Conservation (phyloP, 139 green algal species). For the Chlamydomonas sp. region DNA sequence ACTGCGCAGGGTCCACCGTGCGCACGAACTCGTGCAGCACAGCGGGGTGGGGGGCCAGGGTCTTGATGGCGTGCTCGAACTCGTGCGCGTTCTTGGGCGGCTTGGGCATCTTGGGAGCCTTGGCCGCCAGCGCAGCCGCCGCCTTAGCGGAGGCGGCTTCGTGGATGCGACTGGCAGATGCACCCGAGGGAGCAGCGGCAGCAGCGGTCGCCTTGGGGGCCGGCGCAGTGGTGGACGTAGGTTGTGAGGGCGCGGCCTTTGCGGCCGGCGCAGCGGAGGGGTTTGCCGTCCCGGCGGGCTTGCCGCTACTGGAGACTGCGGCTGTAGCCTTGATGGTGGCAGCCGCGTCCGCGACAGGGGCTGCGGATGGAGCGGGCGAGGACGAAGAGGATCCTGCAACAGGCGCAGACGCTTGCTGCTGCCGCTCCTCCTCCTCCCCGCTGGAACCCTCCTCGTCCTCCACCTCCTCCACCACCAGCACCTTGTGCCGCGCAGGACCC, state of each 20-base stretch:
- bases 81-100: conserved; percentile 33
- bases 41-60: conserved; percentile 8
- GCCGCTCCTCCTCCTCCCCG: conserved; percentile 2
- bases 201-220: neutral
- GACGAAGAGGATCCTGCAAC: neutral
- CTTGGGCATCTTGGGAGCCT: conserved; percentile 12
- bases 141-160: conserved; percentile 11
- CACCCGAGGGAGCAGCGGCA: neutral
- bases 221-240: no score
- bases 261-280: neutral
- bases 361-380: neutral
- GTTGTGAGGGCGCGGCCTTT: neutral
- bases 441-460: neutral
- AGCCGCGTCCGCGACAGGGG: neutral
- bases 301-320: neutral
- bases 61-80: conserved; percentile 36
- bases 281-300: neutral
- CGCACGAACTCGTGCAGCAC: conserved; percentile 11
- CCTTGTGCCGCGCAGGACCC: conserved; percentile 11
- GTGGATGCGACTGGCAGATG: neutral
- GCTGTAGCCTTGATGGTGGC: neutral
- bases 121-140: neutral
- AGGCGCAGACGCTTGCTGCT: neutral
- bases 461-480: conserved; percentile 17
- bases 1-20: conserved; percentile 9